Base-by-base conservation (phyloP, 2,329 filamentous ascomycete genomes). In the Thielaviopsis euricoi region DNA sequence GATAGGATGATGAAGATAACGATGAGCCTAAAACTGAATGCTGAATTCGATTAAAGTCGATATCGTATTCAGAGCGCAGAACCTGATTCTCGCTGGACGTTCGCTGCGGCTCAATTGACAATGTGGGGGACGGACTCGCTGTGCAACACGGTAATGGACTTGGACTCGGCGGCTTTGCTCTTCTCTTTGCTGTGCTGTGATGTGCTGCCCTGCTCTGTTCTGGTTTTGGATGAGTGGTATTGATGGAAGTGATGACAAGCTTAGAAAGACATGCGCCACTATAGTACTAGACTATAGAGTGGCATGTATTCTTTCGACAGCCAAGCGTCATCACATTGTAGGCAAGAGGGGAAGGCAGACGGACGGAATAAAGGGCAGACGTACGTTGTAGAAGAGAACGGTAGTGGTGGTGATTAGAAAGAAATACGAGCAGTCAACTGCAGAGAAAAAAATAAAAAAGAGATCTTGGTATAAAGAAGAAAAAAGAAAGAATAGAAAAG, bases 381-480 rank as follows among this genome's bases (percentile, higher is more conserved):
- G 40, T 60, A 33, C 29, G 29, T 33, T 60, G 55, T 49, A 57
- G 55, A 60, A 60, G 55, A 50, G 57, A 54, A 58, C 12, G 12
- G 29, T 33, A 10, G 29, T 26, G 40, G 43, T 49, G 22, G 55
- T 46, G 23, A 60, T 60, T 60, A 60, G 37, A 55, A 60, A 58
- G 52, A 22, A 57, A 58, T 60, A 58, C 43, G 40, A 43, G 59
- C 55, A 60, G 59, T 58, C 55, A 60, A 60, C 55, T 60, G 59
- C 59, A 55, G 29, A 37, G 37, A 52, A 56, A 49, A 57, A 48
- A 33, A 53, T 52, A 56, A 55, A 55, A 49, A 50, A 53, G 53
- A 52, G 55, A 52, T 58, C 52, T 56, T 49, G 55, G 55, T 52
- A 55, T 22, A 54, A 52, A 60, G 56, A 52, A 40, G 55, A 53